Base-by-base conservation (phyloP, 192 early-diverging fungal species). In the Allomyces arbusculus region DNA sequence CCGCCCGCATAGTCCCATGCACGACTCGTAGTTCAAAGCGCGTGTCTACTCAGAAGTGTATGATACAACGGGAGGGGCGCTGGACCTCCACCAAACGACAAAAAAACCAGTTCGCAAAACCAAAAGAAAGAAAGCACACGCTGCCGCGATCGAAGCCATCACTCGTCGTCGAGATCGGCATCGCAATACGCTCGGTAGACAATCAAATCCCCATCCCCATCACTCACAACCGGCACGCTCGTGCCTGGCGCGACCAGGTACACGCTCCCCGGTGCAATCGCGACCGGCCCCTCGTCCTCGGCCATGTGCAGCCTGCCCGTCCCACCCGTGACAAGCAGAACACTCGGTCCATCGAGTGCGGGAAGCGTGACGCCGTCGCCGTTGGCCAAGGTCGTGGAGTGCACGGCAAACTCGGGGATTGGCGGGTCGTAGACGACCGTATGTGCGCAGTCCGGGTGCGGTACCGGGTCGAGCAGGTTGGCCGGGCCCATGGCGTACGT, bases 401-500 rank as follows among this genome's bases (percentile, higher is more conserved):
- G 70, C 61, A 98, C 89, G 4, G 88, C 80, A 71, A 98, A 98
- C 72, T 98, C 95, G 14, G 89, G 88, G 68, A 99, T 95, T 12
- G 95, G 95, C 26, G 95, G 95, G 73, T 95, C 89, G 75, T 98
- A 98, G 24, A 92, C 70, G 6, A 80, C 61, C n/a, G 87, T 82
- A 24, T 76, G 72, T 76, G 95, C 89, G n/a, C 78, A 78, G 26
- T 86, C 77, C 9, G 90, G 85, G 67, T 99, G 95, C 9, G 95
- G 93, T 55, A 95, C 83, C 90, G 94, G 94, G 33, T 83, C 69
- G 1, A 93, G 86, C 14, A 99, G 79, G 7, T 92, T 90, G 10
- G 80, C 72, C 11, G 97, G 92, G 71, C 97, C 90, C 77, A 91
- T 92, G 10, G 90, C 85, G 67, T 99, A 99, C 8, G 95, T 94